Evolutionary conservation across 352 stramenopile genomes (phyloP).

Genomic region (Phytophthora pluvialis): DNA sequence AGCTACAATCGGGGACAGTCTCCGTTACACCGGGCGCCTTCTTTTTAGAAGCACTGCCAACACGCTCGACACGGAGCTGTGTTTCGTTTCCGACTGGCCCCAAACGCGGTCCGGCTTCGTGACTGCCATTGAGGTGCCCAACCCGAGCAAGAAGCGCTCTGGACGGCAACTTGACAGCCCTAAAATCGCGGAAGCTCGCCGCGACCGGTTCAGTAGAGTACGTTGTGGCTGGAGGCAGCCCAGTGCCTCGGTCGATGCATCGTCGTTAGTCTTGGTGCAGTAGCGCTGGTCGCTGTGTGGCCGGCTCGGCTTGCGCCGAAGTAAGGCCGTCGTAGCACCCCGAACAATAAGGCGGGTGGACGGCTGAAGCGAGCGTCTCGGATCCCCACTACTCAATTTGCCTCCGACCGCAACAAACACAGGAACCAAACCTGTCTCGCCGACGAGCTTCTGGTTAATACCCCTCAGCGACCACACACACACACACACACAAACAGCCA

Average conservation of each 20-base stretch:
- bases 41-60: conserved; percentile 25
- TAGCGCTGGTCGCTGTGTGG: conserved; percentile 29
- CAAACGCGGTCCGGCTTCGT: conserved; percentile 19
- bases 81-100: conserved; percentile 1
- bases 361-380: conserved; percentile 13
- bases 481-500: conserved; percentile 30
- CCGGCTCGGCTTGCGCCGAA: conserved; percentile 25
- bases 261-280: conserved; percentile 42
- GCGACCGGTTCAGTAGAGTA: conserved; percentile 45
- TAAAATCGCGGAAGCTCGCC: conserved; percentile 34
- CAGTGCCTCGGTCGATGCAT: conserved; percentile 31
- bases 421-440: conserved; percentile 13
- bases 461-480: background rate
- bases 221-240: conserved; percentile 37
- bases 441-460: conserved; percentile 18
- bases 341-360: conserved; percentile 35
- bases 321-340: conserved; percentile 19
- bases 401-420: conserved; percentile 26
- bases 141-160: conserved; percentile 39
- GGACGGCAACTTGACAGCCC: conserved; percentile 38
- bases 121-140: conserved; percentile 19
- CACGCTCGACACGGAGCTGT: conserved; percentile 14
- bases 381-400: conserved; percentile 45
- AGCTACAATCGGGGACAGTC: conserved; percentile 29
- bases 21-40: conserved; percentile 32